A percentile compares a stretch with the other conserved stretches of the same genome.
Evolutionary conservation across 1,284 basidiomycete genomes (phyloP).

Genomic region (Cerioporus squamosus): DNA sequence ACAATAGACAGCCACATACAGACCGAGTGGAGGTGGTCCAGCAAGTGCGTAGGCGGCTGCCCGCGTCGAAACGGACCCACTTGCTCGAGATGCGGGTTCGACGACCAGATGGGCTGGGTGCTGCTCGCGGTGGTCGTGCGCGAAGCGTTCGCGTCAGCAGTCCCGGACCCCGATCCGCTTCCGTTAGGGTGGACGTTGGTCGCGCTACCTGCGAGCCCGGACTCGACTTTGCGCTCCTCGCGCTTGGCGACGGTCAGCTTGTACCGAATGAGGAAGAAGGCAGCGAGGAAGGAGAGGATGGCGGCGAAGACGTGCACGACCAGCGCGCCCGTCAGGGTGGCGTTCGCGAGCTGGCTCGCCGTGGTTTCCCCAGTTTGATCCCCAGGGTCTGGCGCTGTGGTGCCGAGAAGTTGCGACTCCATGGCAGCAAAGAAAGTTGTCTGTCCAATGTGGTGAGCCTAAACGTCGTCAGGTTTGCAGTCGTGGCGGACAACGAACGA

Average conservation of each 20-base stretch:
- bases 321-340: constrained; percentile 53
- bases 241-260: constrained; percentile 54
- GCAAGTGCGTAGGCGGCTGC: constrained; percentile 45
- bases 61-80: constrained; percentile 44
- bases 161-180: background rate
- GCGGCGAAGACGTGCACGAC: constrained; percentile 62
- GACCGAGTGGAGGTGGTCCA: constrained; percentile 53
- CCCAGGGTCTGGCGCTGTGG: constrained; percentile 37
- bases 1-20: constrained; percentile 50
- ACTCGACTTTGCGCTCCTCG: constrained; percentile 37
- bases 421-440: constrained; percentile 67
- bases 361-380: constrained; percentile 9
- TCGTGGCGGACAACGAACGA: constrained; percentile 42
- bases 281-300: constrained; percentile 59
- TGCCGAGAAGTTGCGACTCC: constrained; percentile 55
- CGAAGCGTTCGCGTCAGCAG: background rate
- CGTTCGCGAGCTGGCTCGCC: constrained; percentile 45
- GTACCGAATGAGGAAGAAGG: constrained; percentile 60
- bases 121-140: constrained; percentile 1
- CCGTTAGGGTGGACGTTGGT: background rate
- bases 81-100: constrained; percentile 44
- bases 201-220: constrained; percentile 11
- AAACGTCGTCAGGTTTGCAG: too few relatives aligned
- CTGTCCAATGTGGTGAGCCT: constrained; percentile 32
- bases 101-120: constrained; percentile 30